Base-by-base conservation (phyloP, 2,329 filamentous ascomycete species). In the Fusarium sp. region DNA sequence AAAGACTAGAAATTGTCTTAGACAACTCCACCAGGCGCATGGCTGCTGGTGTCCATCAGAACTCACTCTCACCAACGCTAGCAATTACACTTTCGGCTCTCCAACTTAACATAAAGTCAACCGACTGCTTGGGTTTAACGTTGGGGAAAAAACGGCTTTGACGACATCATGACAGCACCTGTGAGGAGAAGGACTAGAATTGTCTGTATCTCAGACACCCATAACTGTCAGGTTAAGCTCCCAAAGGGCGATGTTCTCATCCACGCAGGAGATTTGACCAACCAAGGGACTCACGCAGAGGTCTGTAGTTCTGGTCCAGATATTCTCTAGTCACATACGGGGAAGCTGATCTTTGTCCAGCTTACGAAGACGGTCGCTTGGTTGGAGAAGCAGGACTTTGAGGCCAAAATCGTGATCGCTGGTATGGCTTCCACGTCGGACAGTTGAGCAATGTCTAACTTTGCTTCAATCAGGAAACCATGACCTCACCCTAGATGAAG, bases 181-280 rank as follows among this genome's bases (percentile, higher is more conserved):
- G 62, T 54, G 62, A 52, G 56, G 44, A 69, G 83, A 51, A 80
- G 84, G 65, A 89, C 90, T 7, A 85, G 91, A 62, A 85, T 94
- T 57, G 89, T 94, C 51, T 93, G 90, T 78, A 84, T 94, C 56
- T 91, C 91, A 6, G 91, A 94, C 77, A 94, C 91, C 3, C 91
- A 94, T 77, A 92, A 92, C 74, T 83, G 81, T 68, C 83, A 83
- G 4, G 82, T 86, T 69, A 89, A 87, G 70, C 83, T 93, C 2
- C 91, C 91, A 0, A 83, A 83, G 21, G 91, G 91, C 39, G 90
- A 94, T 74, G 86, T 94, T 10, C 82, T 94, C 32, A 88, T 94
- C 48, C 91, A 93, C 73, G 91, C 91, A 2, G 91, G 91, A 8
- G 91, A 94, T 74, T 77, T 94, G 68, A 92, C 91, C 5, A 93